Evolutionary conservation across 352 stramenopile genomes (phyloP).

Genomic region (Pythium brachiatum): DNA sequence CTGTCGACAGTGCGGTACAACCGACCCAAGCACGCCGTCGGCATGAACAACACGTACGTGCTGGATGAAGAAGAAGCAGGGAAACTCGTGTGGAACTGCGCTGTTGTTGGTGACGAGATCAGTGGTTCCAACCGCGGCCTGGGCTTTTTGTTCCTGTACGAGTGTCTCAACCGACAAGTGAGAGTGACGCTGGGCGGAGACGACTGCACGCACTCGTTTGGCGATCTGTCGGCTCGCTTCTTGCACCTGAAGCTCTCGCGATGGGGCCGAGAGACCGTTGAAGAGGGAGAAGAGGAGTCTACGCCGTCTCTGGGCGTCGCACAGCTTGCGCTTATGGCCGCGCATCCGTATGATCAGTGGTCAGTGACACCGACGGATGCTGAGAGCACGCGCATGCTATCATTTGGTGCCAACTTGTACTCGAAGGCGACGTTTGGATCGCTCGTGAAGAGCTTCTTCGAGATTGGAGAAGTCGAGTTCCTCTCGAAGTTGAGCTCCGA

Average conservation of each 20-base stretch:
- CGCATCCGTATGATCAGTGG: constrained; percentile 54
- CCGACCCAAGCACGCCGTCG: constrained; percentile 56
- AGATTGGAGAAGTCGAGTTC: constrained; percentile 69
- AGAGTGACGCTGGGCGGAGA: constrained; percentile 60
- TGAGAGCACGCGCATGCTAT: constrained; percentile 67
- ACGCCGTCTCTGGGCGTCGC: constrained; percentile 69
- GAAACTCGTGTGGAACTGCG: constrained; percentile 84
- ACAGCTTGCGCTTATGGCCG: constrained; percentile 70
- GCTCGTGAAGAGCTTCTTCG: constrained; percentile 84
- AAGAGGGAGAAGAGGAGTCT: constrained; percentile 83
- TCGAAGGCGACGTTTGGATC: constrained; percentile 76
- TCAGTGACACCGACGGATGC: constrained; percentile 59
- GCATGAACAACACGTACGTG: constrained; percentile 58
- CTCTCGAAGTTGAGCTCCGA: constrained; percentile 50
- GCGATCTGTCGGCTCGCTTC: constrained; percentile 70
- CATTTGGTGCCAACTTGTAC: constrained; percentile 78
- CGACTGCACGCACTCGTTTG: constrained; percentile 76
- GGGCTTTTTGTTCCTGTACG: constrained; percentile 82
- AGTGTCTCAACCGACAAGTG: constrained; percentile 74
- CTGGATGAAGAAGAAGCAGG: constrained; percentile 76
- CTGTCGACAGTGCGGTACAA: constrained; percentile 84
- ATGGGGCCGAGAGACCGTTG: constrained; percentile 80
- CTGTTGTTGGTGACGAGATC: constrained; percentile 77
- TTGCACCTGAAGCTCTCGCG: constrained; percentile 82
- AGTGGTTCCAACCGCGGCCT: constrained; percentile 76